A percentile compares a stretch with the other conserved stretches of the same genome.
phyloP scores from a whole-genome alignment of 2,329 filamentous ascomycete genomes.

The Cercospora zeina region DNA sequence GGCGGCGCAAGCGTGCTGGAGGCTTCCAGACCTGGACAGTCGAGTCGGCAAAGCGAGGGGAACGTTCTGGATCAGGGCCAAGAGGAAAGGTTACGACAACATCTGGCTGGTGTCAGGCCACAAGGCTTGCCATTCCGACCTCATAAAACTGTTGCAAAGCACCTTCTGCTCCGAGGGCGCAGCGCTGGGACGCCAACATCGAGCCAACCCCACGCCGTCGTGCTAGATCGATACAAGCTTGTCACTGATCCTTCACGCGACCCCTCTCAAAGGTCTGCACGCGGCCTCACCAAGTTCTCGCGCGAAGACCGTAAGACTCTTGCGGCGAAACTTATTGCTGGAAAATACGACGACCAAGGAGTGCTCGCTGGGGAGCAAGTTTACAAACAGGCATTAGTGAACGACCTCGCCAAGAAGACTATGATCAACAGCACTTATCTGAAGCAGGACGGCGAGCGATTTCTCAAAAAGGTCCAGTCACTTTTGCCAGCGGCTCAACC shows the following conservation, averaged over 20 bases:
- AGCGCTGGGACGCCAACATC: constrained; percentile 31
- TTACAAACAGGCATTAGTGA: constrained; percentile 25
- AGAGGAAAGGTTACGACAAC: constrained; percentile 6
- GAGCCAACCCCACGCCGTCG: constrained; percentile 29
- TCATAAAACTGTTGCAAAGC: neutral
- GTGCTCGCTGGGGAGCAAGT: constrained; percentile 14
- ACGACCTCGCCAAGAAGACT: constrained; percentile 29
- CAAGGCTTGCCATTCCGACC: constrained; percentile 17
- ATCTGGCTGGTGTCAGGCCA: constrained; percentile 12
- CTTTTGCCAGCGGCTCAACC: constrained; percentile 21
- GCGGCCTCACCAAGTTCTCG: neutral
- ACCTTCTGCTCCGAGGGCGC: constrained; percentile 28
- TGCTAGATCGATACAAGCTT: constrained; percentile 32
- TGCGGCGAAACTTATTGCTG: constrained; percentile 28
- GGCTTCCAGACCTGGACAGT: neutral
- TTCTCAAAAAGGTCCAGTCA: constrained; percentile 38
- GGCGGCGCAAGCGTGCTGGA: constrained; percentile 23
- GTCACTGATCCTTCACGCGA: constrained; percentile 23
- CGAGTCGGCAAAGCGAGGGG: neutral
- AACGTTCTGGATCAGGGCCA: neutral
- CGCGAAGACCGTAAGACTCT: constrained; percentile 15
- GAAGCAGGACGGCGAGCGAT: constrained; percentile 34
- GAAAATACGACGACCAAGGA: constrained; percentile 21
- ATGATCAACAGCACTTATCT: constrained; percentile 34
- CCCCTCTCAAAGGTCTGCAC: neutral